Evolutionary conservation across 371 early-diverging fungal genomes (phyloP).

Genomic region (Mortierella sp.): DNA sequence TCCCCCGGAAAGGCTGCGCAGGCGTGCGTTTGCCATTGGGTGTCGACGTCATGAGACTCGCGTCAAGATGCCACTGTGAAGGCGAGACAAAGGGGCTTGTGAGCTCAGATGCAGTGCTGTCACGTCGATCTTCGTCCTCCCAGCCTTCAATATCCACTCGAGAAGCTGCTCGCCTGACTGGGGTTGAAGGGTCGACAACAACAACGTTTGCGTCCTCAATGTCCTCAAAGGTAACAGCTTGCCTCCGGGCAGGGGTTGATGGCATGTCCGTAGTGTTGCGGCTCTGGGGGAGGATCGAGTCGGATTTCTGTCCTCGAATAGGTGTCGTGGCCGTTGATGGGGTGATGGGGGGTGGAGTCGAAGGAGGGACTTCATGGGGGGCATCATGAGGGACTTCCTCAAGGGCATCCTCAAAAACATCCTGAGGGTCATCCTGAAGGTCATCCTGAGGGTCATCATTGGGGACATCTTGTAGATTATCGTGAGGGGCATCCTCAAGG

Average conservation of each 20-base stretch:
- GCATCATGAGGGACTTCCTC: background rate
- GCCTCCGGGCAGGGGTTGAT: constrained; percentile 13
- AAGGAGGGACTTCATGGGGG: background rate
- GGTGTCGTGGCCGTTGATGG: background rate
- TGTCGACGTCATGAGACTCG: constrained; percentile 29
- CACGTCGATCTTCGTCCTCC: constrained; percentile 52
- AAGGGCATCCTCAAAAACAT: no score
- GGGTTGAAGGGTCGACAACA: constrained; percentile 40
- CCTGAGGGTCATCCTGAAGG: background rate
- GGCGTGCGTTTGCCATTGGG: constrained; percentile 22
- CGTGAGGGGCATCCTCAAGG: background rate
- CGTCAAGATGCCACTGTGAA: constrained; percentile 34
- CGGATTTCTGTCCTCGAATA: background rate
- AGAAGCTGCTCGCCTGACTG: constrained; percentile 34
- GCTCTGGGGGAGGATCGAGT: background rate
- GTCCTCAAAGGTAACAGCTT: constrained; percentile 24
- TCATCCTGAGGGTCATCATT: background rate
- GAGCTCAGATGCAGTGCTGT: constrained; percentile 13
- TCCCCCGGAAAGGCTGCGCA: background rate
- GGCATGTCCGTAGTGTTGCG: background rate
- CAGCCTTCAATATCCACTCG: constrained; percentile 43
- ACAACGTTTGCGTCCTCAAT: constrained; percentile 30
- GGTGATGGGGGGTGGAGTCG: background rate
- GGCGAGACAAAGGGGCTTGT: constrained; percentile 36
- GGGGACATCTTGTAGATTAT: background rate